These are phyloP conservation scores for Leptomonas seymouri DNA, from an alignment of 208 protist species.

Conservation along the genomic window DNA sequence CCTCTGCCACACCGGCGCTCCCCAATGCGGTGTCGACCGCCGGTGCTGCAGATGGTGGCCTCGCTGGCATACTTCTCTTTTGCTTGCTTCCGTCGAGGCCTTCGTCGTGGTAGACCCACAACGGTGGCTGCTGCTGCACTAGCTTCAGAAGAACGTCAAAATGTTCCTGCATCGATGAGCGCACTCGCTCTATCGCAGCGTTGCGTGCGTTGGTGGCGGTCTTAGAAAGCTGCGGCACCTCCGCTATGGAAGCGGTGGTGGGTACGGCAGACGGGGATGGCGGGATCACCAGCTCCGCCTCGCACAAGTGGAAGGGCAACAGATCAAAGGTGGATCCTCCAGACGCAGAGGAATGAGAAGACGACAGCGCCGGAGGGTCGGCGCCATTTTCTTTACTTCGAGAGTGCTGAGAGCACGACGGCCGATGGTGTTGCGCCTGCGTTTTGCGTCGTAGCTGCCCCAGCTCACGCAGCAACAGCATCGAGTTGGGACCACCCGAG, in stretches of 20 bases:
- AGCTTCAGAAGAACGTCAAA: conserved; percentile 41
- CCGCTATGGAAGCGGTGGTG: background rate
- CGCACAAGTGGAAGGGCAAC: conserved; percentile 70
- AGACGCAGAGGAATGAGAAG: conserved; percentile 3
- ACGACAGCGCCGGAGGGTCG: too few species aligned
- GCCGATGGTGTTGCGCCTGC: background rate
- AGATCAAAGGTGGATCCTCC: conserved; percentile 35
- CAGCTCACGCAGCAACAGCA: conserved; percentile 72
- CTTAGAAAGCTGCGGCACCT: background rate
- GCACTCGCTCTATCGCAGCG: conserved; percentile 22
- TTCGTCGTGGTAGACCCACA: conserved; percentile 33
- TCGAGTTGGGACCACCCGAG: conserved; percentile 67
- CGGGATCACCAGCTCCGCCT: conserved; percentile 64
- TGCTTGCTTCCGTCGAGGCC: background rate
- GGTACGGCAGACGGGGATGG: conserved; percentile 2
- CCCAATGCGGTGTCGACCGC: too few species aligned
- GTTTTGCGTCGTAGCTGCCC: conserved; percentile 43
- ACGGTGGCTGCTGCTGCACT: conserved; percentile 41
- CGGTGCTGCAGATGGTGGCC: too few species aligned
- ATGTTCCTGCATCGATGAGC: conserved; percentile 38
- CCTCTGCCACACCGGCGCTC: background rate
- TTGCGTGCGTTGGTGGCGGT: background rate
- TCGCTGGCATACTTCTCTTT: background rate
- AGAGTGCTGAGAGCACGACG: background rate
- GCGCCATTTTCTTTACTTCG: background rate